Evolutionary conservation across 1,139 yeast genomes (phyloP).

Genomic region (Blastobotrys elegans): DNA sequence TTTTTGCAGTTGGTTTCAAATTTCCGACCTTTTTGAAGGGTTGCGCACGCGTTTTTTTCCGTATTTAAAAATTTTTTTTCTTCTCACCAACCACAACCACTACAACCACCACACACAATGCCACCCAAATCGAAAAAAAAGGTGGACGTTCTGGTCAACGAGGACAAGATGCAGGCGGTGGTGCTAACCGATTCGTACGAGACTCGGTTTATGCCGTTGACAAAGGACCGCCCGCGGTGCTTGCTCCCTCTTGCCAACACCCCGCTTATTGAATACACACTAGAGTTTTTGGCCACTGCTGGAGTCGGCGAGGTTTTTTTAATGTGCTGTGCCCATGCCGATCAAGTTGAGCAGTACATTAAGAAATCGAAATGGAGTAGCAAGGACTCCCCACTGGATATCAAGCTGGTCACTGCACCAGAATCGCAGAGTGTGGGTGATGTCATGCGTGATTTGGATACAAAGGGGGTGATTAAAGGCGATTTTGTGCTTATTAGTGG

Average conservation of each 20-base stretch:
- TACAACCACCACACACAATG: constrained; percentile 16
- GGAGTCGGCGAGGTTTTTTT: constrained; percentile 86
- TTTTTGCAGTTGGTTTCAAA: too few species aligned
- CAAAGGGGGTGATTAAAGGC: constrained; percentile 79
- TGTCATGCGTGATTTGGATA: constrained; percentile 92
- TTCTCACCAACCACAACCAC: too few species aligned
- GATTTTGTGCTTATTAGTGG: constrained; percentile 90
- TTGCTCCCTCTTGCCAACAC: constrained; percentile 86
- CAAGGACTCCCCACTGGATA: constrained; percentile 70
- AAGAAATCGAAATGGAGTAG: constrained; percentile 75
- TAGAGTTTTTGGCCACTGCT: constrained; percentile 88
- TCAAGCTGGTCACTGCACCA: constrained; percentile 74
- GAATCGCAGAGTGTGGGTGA: constrained; percentile 94
- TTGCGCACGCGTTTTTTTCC: too few species aligned
- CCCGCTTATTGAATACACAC: constrained; percentile 89
- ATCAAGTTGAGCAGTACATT: constrained; percentile 76
- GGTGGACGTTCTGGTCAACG: constrained; percentile 27
- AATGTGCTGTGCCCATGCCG: constrained; percentile 88
- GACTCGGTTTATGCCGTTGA: constrained; percentile 86
- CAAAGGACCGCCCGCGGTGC: constrained; percentile 81
- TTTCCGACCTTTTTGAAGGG: too few species aligned
- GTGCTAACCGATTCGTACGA: constrained; percentile 92
- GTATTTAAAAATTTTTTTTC: too few species aligned
- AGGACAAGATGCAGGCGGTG: constrained; percentile 69
- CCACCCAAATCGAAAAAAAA: constrained; percentile 27